Evolutionary conservation across 2,329 filamentous ascomycete genomes (phyloP), one percentile per base, ranked within the genome.

Genomic region (Allantophomopsis lycopodina): DNA sequence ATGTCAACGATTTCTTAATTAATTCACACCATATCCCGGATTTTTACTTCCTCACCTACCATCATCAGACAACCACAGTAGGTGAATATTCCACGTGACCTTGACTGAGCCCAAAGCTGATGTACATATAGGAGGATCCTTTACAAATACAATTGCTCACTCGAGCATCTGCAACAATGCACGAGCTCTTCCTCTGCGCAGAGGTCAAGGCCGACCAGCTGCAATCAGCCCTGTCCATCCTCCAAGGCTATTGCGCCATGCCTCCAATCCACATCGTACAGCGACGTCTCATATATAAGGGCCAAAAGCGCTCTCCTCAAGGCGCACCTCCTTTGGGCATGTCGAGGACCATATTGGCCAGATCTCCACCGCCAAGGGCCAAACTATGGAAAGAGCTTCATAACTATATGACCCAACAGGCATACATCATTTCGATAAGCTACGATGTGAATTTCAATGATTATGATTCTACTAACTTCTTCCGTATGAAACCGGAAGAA

Each of bases 141-240:
- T 28, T 28, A 3, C 23, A 28, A n/a, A 28, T 8, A 28, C 10
- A 28, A 10, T 28, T 12, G 23, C 7, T 8, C 23, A 34, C 14
- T 15, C 7, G 32, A 34, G 32, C 13, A 14, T 12, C 32, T 13
- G 12, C 16, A 23, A 35, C 20, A n/a, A 76, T 76, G 71, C 68
- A 75, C 50, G 73, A 78, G 54, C 57, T 78, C 14, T 77, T 76
- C 48, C 62, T 78, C 42, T 71, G 71, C 4, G 65, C 69, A 8
- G 53, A 66, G 35, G 63, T 79, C 39, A 59, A 62, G 14, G 64
- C 69, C 40, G 60, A 56, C 33, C 69, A 75, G 47, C 60, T 71
- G 30, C 55, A 59, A 37, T 62, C 58, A 42, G 67, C 66, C 15
- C 64, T 68, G 40, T 63, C 67, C 1, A 61, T 80, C 8, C 56